A percentile compares a stretch with the other conserved stretches of the same genome.
Conservation (phyloP, 176 grass and related monocot species). For the Oryza meridionalis region DNA sequence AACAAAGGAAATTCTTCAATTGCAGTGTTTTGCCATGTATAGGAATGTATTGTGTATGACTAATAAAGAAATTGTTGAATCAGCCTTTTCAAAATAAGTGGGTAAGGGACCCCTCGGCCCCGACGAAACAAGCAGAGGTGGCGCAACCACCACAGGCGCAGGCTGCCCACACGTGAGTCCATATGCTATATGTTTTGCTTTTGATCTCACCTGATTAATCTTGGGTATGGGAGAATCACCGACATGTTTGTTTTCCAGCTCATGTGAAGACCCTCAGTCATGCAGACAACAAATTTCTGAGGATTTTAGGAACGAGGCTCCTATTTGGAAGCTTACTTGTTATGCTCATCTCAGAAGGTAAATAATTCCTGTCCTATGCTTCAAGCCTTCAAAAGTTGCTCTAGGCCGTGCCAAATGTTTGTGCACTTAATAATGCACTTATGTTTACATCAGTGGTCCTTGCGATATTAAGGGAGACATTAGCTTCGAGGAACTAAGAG, state of each 20-base stretch:
- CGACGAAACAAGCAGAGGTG: constrained; percentile 52
- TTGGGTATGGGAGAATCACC: neutral
- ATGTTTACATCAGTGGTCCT: constrained; percentile 59
- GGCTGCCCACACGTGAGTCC: constrained; percentile 69
- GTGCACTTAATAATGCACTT: neutral
- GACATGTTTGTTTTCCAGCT: constrained; percentile 41
- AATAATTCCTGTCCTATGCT: neutral
- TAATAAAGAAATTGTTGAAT: constrained; percentile 32
- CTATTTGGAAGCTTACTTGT: constrained; percentile 93
- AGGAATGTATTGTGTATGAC: neutral
- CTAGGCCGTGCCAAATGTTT: neutral
- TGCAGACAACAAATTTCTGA: constrained; percentile 81
- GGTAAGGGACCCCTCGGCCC: constrained; percentile 53
- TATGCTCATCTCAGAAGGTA: constrained; percentile 83
- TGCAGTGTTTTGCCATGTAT: neutral
- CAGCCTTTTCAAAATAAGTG: constrained; percentile 96
- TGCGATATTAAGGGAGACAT: constrained; percentile 83
- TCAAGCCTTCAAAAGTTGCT: neutral
- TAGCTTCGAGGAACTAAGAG: constrained; percentile 83
- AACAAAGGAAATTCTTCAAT: neutral
- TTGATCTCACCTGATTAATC: constrained; percentile 4
- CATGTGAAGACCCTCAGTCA: constrained; percentile 72
- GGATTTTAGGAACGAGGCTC: constrained; percentile 85
- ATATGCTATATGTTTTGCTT: neutral
- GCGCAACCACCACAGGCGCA: constrained; percentile 35